Conservation (phyloP, 495 filamentous ascomycete genomes). For the Talaromyces borbonicus region DNA sequence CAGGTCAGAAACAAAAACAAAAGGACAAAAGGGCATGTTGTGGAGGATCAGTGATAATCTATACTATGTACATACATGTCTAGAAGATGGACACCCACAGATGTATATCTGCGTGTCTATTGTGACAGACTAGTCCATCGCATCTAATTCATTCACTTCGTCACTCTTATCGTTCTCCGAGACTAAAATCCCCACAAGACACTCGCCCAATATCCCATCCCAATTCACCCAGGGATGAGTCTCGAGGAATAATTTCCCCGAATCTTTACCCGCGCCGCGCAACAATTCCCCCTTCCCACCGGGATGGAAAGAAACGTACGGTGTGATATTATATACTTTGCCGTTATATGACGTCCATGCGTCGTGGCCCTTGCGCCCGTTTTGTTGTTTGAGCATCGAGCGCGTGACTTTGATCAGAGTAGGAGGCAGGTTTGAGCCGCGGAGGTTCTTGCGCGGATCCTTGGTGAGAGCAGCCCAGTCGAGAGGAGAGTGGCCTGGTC, state of each 20-base stretch:
- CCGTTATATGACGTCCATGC: conserved; percentile 85
- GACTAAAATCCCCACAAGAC: conserved; percentile 78
- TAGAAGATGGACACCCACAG: background rate
- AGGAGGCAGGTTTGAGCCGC: conserved; percentile 44
- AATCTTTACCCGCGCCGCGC: conserved; percentile 60
- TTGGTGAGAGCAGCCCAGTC: conserved; percentile 81
- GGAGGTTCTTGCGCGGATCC: conserved; percentile 57
- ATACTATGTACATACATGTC: background rate
- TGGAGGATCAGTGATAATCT: background rate
- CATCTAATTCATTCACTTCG: conserved; percentile 45
- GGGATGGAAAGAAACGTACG: conserved; percentile 85
- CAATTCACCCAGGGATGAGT: conserved; percentile 97
- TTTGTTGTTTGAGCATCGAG: conserved; percentile 60
- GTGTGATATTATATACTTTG: conserved; percentile 85
- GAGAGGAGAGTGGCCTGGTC: conserved; percentile 82
- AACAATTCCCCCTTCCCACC: conserved; percentile 83
- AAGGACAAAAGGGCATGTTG: too few species aligned
- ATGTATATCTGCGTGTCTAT: conserved; percentile 4
- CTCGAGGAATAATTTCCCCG: conserved; percentile 75
- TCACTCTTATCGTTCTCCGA: conserved; percentile 53
- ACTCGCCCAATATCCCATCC: conserved; percentile 83
- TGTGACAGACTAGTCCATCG: conserved; percentile 51
- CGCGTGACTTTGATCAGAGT: conserved; percentile 61
- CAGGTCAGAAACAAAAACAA: too few species aligned
- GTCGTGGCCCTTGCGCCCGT: conserved; percentile 69